These are phyloP conservation scores for Xenoacremonium recifei DNA, from an alignment of 2,329 filamentous ascomycete genomes.

Conservation along the genomic window DNA sequence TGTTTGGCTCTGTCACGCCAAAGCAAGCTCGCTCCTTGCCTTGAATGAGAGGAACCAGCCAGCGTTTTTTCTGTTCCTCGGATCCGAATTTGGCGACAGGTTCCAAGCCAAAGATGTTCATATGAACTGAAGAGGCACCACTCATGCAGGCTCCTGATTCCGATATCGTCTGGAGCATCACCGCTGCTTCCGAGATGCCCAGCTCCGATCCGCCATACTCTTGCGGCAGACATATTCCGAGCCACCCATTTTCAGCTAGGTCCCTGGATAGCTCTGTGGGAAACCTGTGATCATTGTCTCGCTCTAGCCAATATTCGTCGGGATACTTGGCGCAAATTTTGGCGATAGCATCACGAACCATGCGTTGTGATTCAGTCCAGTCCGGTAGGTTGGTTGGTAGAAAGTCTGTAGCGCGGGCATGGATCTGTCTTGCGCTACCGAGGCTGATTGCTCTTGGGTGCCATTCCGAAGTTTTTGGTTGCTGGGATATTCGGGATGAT, in stretches of 20 bases:
- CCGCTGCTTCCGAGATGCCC: conserved; percentile 6
- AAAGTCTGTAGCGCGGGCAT: conserved; percentile 6
- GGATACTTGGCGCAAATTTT: conserved; percentile 8
- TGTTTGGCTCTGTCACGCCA: conserved; percentile 10
- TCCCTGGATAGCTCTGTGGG: conserved; percentile 8
- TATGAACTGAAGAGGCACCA: conserved; percentile 11
- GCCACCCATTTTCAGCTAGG: conserved; percentile 8
- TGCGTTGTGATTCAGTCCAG: conserved; percentile 10
- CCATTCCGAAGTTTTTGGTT: too few species aligned
- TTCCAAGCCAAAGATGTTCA: conserved; percentile 14
- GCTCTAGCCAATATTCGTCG: conserved; percentile 10
- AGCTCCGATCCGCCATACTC: conserved; percentile 7
- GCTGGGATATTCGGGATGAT: too few species aligned
- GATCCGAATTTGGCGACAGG: conserved; percentile 12
- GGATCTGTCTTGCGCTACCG: conserved; percentile 3
- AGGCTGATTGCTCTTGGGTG: too few species aligned
- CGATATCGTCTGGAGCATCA: conserved; percentile 12
- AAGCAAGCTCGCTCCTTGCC: conserved; percentile 11
- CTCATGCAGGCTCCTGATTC: conserved; percentile 11
- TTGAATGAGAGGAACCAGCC: conserved; percentile 5
- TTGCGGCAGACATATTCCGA: conserved; percentile 11
- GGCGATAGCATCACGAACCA: conserved; percentile 10
- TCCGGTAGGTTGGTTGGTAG: conserved; percentile 8
- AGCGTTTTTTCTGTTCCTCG: conserved; percentile 6
- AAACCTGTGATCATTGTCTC: conserved; percentile 7